These are phyloP conservation scores for baker's yeast (Saccharomyces cerevisiae) DNA, from an alignment of 805 yeast genomes.

Conservation along the genomic window DNA sequence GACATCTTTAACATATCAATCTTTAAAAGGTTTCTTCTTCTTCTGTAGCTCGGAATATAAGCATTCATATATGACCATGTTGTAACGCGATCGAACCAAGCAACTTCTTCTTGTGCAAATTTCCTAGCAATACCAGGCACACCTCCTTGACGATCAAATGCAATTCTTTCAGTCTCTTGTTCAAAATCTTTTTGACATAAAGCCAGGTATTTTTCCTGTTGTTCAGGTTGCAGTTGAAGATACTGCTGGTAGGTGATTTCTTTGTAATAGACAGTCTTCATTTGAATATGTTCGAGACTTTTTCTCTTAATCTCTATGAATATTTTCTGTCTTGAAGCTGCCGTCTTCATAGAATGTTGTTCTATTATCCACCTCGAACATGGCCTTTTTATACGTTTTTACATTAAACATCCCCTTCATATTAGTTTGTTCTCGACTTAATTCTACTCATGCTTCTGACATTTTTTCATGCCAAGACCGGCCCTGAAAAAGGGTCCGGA, in stretches of 20 bases:
- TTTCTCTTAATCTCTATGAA: neutral
- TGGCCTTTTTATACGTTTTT: neutral
- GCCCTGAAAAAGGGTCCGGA: neutral
- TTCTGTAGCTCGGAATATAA: constrained; percentile 5
- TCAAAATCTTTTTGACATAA: constrained; percentile 10
- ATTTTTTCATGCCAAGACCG: neutral
- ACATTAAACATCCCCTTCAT: neutral
- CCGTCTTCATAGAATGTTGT: neutral
- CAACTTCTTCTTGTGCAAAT: constrained; percentile 9
- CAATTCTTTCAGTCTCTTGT: constrained; percentile 6
- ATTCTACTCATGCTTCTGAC: neutral
- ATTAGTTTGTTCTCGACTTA: neutral
- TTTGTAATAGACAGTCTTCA: neutral
- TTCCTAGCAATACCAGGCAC: constrained; percentile 7
- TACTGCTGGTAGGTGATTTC: constrained; percentile 7
- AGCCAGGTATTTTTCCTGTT: constrained; percentile 10
- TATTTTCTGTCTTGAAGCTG: neutral
- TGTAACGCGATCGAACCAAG: constrained; percentile 10
- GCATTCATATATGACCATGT: constrained; percentile 14
- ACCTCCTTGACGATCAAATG: constrained; percentile 13
- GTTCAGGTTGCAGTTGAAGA: constrained; percentile 2
- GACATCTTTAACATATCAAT: neutral
- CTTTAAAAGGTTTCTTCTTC: neutral
- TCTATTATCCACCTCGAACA: neutral
- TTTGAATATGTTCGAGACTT: neutral